A percentile compares a stretch with the other conserved stretches of the same genome.
phyloP scores from a whole-genome alignment of 179 eudicot species.

The Amaranthus tricolor region DNA sequence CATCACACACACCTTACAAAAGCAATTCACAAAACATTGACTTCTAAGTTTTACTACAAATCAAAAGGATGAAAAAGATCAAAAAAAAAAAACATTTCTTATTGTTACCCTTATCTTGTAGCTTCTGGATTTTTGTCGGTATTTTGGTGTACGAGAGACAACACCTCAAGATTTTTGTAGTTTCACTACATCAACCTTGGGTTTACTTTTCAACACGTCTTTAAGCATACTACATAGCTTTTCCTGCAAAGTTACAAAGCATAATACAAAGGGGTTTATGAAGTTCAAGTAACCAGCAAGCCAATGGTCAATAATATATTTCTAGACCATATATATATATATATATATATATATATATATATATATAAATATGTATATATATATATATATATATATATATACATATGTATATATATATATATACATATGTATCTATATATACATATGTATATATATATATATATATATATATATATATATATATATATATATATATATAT shows the following conservation, averaged over 20 bases:
- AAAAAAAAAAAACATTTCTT: too few relatives aligned
- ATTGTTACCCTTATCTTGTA: constrained; percentile 67
- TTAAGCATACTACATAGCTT: constrained; percentile 95
- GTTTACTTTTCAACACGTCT: constrained; percentile 71
- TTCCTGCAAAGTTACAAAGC: constrained; percentile 55
- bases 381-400: too few relatives aligned
- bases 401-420: too few relatives aligned
- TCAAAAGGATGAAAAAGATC: neutral
- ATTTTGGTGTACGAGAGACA: constrained; percentile 66
- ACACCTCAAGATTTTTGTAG: constrained; percentile 98
- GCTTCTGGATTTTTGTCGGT: constrained; percentile 76
- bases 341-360: too few relatives aligned
- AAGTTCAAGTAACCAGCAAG: neutral
- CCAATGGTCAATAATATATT: neutral
- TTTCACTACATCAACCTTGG: constrained; percentile 91
- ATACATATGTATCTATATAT: too few relatives aligned
- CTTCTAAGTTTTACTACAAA: neutral
- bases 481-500: too few relatives aligned
- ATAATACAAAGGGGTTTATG: neutral
- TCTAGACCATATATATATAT: neutral
- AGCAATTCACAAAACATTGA: too few relatives aligned
- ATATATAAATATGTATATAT: too few relatives aligned
- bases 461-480: too few relatives aligned
- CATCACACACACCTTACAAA: neutral
- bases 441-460: too few relatives aligned